Evolutionary conservation across 495 filamentous ascomycete genomes (phyloP), one percentile per base, ranked within the genome.

Genomic region (Neurospora sp.): DNA sequence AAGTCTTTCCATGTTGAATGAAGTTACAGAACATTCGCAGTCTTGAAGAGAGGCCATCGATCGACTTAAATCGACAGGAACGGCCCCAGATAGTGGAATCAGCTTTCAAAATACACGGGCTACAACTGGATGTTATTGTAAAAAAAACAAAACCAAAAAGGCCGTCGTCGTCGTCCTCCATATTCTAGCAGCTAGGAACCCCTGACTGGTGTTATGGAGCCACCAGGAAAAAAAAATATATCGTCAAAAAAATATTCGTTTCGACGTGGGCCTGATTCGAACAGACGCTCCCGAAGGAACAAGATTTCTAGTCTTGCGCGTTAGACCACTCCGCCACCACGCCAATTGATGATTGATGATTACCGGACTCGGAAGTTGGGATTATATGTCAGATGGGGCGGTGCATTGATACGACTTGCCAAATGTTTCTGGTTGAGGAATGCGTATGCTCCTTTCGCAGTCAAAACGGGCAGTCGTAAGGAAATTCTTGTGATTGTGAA

Each of bases 231-330:
- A 35, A 61, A 9, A 35, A 31, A 14, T 5, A 4, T 35, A 0
- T 53, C 42, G 4, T 53, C 10, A 12, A 61, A 61, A 31, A 61
- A 31, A 53, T 53, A 31, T 5, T 46, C 10, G 1, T 61, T 59
- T 61, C 53, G 53, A 61, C 53, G 53, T 61, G 53, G 53, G 53
- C 53, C 53, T 61, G 53, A 61, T 61, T 61, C 46, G 46, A 53
- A 53, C 46, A 53, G 46, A 53, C 46, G 46, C 53, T 66, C 53
- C 53, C 53, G 53, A 66, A 66, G 53, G 53, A 66, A 66, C 53
- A 66, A 66, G 53, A 66, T 66, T 66, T 66, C 53, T 66, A 66
- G 53, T 66, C 53, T 66, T 66, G 53, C 53, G 53, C 53, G 53
- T 66, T 66, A 66, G 53, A 66, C 53, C 53, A 66, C 53, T 66